Evolutionary conservation across 257 asterid genomes (phyloP).

Genomic region (Gentiana straminea): DNA sequence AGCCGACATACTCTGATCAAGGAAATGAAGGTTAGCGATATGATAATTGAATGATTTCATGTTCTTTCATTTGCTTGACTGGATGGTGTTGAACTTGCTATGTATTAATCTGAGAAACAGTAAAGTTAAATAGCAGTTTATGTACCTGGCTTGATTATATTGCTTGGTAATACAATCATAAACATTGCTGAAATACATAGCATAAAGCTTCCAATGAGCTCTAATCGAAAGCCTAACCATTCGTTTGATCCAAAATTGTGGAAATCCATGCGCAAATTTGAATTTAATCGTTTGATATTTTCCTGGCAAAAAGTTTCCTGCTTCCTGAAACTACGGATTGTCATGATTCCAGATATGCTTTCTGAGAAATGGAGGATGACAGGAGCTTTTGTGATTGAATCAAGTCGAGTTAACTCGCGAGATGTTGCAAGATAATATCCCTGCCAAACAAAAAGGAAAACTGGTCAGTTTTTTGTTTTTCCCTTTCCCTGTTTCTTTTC

Average conservation of each 20-base stretch:
- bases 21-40: conserved; percentile 7
- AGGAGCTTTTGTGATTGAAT: conserved; percentile 94
- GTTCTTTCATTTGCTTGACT: no score
- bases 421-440: conserved; percentile 84
- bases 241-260: conserved; percentile 90
- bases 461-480: not conserved
- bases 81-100: no score
- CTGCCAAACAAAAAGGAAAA: conserved; percentile 27
- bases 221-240: conserved; percentile 91
- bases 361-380: conserved; percentile 94
- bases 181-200: conserved; percentile 74
- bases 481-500: no score
- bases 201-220: conserved; percentile 69
- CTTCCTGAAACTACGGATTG: conserved; percentile 76
- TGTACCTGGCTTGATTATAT: conserved; percentile 81
- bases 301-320: conserved; percentile 61
- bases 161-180: conserved; percentile 86
- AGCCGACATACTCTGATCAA: conserved; percentile 73
- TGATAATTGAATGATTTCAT: no score
- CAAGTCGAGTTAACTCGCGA: conserved; percentile 87
- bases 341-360: conserved; percentile 89
- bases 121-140: not conserved
- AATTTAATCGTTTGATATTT: conserved; percentile 65
- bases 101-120: no score
- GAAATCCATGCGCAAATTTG: conserved; percentile 82